Percentiles rank a stretch among this genome's conserved stretches.
Evolutionary conservation across 257 asterid genomes (phyloP).

Genomic region (Vinca minor): DNA sequence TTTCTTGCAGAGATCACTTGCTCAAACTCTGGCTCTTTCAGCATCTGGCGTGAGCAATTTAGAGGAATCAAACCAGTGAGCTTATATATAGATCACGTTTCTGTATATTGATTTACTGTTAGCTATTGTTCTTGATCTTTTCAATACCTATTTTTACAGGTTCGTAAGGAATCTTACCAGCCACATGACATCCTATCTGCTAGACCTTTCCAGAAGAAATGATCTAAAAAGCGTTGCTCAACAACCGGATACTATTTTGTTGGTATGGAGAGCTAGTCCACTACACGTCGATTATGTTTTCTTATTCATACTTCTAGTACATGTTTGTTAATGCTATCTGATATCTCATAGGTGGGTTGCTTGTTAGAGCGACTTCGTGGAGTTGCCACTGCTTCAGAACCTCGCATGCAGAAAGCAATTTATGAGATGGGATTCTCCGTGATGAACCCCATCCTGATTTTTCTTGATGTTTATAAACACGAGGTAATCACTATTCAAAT

Average conservation of each 20-base stretch:
- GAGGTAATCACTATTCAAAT: conserved; percentile 46
- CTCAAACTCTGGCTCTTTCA: conserved; percentile 75
- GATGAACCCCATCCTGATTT: conserved; percentile 60
- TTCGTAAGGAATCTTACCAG: conserved; percentile 56
- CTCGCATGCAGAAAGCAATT: conserved; percentile 77
- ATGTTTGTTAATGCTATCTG: conserved; percentile 16
- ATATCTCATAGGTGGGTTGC: conserved; percentile 63
- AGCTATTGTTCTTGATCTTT: conserved; percentile 14
- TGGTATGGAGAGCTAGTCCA: conserved; percentile 37
- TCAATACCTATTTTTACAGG: conserved; percentile 33
- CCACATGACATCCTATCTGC: conserved; percentile 62
- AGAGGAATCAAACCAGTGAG: conserved; percentile 65
- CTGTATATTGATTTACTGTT: conserved; percentile 18
- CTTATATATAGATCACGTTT: conserved; percentile 14
- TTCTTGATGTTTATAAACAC: conserved; percentile 72
- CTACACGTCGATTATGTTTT: not conserved
- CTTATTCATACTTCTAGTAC: conserved; percentile 5
- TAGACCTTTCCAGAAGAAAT: conserved; percentile 59
- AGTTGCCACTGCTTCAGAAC: conserved; percentile 87
- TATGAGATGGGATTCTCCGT: conserved; percentile 77
- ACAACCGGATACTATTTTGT: conserved; percentile 77
- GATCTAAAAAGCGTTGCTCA: conserved; percentile 69
- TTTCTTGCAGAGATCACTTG: conserved; percentile 76
- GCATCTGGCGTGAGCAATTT: conserved; percentile 61
- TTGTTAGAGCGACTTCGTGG: conserved; percentile 97